Conservation (phyloP, 306 rosid genomes). For the Rosa rugosa region DNA sequence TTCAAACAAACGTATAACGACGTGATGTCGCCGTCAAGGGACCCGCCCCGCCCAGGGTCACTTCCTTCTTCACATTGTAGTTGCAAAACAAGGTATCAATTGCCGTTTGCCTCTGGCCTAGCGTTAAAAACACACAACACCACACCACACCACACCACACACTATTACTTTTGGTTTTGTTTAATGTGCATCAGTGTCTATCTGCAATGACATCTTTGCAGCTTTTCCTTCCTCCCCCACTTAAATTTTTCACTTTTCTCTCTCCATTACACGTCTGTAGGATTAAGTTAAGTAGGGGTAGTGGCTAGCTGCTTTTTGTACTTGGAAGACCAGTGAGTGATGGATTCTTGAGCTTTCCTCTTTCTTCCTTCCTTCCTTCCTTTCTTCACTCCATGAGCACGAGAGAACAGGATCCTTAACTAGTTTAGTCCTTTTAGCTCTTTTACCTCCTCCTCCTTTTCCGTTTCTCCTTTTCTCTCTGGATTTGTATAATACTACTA, state of each 20-base stretch:
- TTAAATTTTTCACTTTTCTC: not conserved
- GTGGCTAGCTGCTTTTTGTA: not conserved
- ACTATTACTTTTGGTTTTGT: not conserved
- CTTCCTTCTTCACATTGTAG: not conserved
- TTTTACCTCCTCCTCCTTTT: not conserved
- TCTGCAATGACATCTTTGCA: conserved; percentile 1
- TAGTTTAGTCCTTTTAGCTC: not conserved
- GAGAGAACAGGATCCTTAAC: not conserved
- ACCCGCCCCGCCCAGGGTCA: not conserved
- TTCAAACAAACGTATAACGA: not conserved
- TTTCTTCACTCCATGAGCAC: not conserved
- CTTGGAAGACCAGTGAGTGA: not conserved
- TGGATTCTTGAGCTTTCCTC: not conserved
- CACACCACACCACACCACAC: not conserved
- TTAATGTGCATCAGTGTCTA: not conserved
- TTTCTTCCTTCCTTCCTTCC: not conserved
- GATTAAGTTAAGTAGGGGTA: not conserved
- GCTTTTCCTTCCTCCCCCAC: not conserved
- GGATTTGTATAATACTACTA: not conserved
- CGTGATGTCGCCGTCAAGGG: not conserved
- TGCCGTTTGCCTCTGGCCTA: not conserved
- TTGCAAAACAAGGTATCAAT: not conserved
- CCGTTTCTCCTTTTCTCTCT: not conserved
- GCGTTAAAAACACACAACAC: not conserved
- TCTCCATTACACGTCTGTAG: not conserved